phyloP scores from a whole-genome alignment of 2,329 filamentous ascomycete species.

The Colletotrichum aenigma region DNA sequence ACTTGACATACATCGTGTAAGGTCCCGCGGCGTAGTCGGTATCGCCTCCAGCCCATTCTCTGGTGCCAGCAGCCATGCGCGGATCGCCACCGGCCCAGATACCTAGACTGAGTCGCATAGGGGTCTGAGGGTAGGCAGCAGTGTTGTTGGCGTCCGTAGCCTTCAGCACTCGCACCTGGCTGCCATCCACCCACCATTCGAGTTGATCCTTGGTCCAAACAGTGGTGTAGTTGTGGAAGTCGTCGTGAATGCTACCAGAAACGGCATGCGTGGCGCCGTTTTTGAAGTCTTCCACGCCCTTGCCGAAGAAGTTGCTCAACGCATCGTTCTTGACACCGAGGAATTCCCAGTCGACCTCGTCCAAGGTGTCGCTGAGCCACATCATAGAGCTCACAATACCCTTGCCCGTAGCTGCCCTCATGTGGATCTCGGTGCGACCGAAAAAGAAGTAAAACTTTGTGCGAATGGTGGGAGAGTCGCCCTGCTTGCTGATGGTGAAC shows the following conservation, averaged over 20 bases:
- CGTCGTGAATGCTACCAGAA: slow-evolving; percentile 57
- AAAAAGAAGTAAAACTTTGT: slow-evolving; percentile 88
- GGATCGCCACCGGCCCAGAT: slow-evolving; percentile 70
- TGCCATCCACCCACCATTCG: slow-evolving; percentile 73
- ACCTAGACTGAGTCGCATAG: slow-evolving; percentile 72
- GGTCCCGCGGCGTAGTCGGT: slow-evolving; percentile 71
- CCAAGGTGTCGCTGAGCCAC: slow-evolving; percentile 80
- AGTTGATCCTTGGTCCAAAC: slow-evolving; percentile 72
- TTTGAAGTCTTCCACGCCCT: slow-evolving; percentile 68
- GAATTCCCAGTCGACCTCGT: slow-evolving; percentile 90
- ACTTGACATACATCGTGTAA: slow-evolving; percentile 77
- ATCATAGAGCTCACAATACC: slow-evolving; percentile 86
- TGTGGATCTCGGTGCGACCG: slow-evolving; percentile 76
- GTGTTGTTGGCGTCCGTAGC: slow-evolving; percentile 66
- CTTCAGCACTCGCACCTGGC: slow-evolving; percentile 66
- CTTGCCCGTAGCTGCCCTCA: slow-evolving; percentile 75
- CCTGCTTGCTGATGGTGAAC: slow-evolving; percentile 73
- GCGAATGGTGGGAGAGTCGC: slow-evolving; percentile 79
- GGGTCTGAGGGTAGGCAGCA: slow-evolving; percentile 75
- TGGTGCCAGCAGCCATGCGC: slow-evolving; percentile 57
- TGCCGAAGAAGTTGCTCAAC: slow-evolving; percentile 81
- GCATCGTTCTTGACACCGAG: slow-evolving; percentile 70
- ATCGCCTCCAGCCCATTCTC: slow-evolving; percentile 72
- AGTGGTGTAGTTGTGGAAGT: slow-evolving; percentile 78
- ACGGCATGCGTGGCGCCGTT: slow-evolving; percentile 65